Evolutionary conservation across 2,329 filamentous ascomycete genomes (phyloP).

Genomic region (Colletotrichum gigasporum): DNA sequence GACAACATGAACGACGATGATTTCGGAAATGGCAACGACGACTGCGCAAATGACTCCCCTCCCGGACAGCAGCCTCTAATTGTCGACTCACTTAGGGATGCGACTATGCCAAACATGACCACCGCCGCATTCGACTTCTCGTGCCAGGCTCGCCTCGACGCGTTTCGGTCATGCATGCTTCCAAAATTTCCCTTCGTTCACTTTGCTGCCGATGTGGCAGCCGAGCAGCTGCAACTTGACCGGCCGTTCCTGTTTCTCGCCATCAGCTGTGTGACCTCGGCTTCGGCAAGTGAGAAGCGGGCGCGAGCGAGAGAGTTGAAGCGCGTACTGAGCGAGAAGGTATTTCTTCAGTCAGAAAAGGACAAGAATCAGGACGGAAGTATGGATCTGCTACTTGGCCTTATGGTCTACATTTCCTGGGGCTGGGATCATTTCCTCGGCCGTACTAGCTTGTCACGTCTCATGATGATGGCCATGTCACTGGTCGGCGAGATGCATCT

Average conservation of each 20-base stretch:
- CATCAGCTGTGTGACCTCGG: constrained; percentile 57
- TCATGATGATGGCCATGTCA: not conserved
- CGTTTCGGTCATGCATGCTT: constrained; percentile 51
- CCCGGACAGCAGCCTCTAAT: too few relatives aligned
- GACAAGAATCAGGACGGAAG: not conserved
- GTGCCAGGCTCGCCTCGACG: constrained; percentile 45
- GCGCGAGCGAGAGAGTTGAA: constrained; percentile 52
- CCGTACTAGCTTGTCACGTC: not conserved
- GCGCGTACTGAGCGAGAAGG: constrained; percentile 25
- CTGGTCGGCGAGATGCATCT: not conserved
- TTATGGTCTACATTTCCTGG: constrained; percentile 46
- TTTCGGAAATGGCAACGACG: too few relatives aligned
- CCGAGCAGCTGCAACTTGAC: constrained; percentile 47
- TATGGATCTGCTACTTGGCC: constrained; percentile 61
- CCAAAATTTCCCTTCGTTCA: constrained; percentile 56
- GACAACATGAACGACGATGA: too few relatives aligned
- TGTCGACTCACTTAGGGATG: too few relatives aligned
- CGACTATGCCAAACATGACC: too few relatives aligned
- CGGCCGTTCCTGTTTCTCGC: constrained; percentile 61
- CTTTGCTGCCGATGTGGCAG: constrained; percentile 47
- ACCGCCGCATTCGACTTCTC: too few relatives aligned
- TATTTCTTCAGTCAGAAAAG: not conserved
- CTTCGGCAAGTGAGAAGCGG: constrained; percentile 50
- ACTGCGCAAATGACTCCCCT: too few relatives aligned
- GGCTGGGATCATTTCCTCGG: not conserved